Evolutionary conservation across 768 basidiomycete species (phyloP).

Genomic region (Sistotremastrum niveocremeum): DNA sequence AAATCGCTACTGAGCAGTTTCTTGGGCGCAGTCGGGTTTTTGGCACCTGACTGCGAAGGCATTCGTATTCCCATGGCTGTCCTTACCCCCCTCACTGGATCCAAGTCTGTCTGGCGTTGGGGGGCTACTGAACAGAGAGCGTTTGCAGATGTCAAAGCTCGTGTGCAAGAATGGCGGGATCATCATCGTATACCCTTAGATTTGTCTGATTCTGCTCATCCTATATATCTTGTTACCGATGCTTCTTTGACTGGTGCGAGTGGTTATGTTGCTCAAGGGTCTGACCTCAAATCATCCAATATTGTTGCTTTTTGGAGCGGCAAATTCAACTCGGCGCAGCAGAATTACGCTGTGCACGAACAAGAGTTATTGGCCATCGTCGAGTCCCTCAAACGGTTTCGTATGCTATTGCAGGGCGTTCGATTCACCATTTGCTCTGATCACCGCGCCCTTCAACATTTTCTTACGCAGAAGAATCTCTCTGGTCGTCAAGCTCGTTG

Average conservation of each 20-base stretch:
- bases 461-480: conserved; percentile 16
- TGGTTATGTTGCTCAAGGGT: conserved; percentile 19
- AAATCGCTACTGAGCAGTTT: conserved; percentile 22
- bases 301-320: conserved; percentile 11
- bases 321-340: conserved; percentile 17
- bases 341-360: conserved; percentile 3
- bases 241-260: conserved; percentile 18
- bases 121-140: conserved; percentile 17
- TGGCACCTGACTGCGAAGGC: conserved; percentile 18
- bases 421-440: conserved; percentile 5
- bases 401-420: conserved; percentile 6
- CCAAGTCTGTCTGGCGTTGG: conserved; percentile 12
- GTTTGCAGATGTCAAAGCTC: conserved; percentile 17
- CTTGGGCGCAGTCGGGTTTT: conserved; percentile 17
- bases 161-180: conserved; percentile 9
- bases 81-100: conserved; percentile 11
- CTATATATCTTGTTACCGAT: conserved; percentile 20
- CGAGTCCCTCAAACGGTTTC: conserved; percentile 9
- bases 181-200: conserved; percentile 13
- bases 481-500: conserved; percentile 23
- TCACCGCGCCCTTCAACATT: conserved; percentile 7
- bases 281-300: conserved; percentile 13
- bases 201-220: conserved; percentile 9
- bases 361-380: conserved; percentile 18
- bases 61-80: conserved; percentile 27